A percentile compares a stretch with the other conserved stretches of the same genome.
phyloP scores from a whole-genome alignment of 768 basidiomycete species.

The Kwoniella sp. region DNA sequence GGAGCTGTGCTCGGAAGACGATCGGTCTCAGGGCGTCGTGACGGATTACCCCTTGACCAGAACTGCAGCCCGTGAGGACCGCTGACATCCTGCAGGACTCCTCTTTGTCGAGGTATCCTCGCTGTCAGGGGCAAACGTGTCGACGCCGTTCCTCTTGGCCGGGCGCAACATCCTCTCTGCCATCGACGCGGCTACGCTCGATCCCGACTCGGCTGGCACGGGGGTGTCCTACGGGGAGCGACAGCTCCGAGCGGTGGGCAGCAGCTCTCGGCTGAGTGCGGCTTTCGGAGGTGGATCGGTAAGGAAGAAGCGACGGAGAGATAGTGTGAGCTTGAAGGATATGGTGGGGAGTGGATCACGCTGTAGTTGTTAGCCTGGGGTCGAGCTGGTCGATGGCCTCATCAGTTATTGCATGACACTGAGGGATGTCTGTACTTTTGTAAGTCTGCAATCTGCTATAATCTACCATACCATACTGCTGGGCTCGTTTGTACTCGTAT shows the following conservation, averaged over 20 bases:
- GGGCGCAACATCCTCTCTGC: constrained; percentile 82
- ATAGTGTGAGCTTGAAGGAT: constrained; percentile 44
- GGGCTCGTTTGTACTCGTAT: too few relatives aligned
- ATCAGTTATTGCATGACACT: too few relatives aligned
- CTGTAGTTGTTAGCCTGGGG: constrained; percentile 44
- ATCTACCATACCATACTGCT: too few relatives aligned
- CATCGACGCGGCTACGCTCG: constrained; percentile 82
- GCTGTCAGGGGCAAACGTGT: constrained; percentile 84
- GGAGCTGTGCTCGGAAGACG: too few relatives aligned
- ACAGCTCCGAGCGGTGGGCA: constrained; percentile 81
- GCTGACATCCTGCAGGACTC: constrained; percentile 59
- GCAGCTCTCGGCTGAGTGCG: constrained; percentile 82
- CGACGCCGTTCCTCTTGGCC: constrained; percentile 74
- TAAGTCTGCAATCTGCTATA: too few relatives aligned
- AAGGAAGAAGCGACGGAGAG: constrained; percentile 28
- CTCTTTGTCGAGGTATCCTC: constrained; percentile 94
- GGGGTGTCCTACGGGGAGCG: constrained; percentile 97
- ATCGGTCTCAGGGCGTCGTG: too few relatives aligned
- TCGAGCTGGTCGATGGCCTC: too few relatives aligned
- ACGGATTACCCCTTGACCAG: too few relatives aligned
- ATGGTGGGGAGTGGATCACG: constrained; percentile 41
- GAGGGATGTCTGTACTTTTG: too few relatives aligned
- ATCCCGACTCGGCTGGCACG: constrained; percentile 90
- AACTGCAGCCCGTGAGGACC: too few relatives aligned
- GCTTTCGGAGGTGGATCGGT: constrained; percentile 26